Conservation (phyloP, 2,329 filamentous ascomycete genomes). For the Xenosphaeropsis pyriputrescens region DNA sequence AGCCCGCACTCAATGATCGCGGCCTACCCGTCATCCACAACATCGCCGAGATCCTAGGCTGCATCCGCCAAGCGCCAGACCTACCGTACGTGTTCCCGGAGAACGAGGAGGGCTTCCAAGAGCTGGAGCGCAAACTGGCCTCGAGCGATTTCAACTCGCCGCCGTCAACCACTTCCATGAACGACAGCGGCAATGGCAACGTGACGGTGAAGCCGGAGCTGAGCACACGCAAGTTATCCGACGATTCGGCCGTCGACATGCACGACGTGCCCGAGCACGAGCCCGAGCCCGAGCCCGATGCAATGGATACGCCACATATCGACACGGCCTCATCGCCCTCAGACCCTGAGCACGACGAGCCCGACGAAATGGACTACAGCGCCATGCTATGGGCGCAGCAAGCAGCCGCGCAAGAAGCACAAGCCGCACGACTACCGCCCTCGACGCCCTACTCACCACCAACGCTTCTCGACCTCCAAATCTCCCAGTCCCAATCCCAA, state of each 20-base stretch:
- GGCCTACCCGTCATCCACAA: constrained; percentile 50
- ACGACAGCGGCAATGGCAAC: no score
- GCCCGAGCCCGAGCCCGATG: background rate
- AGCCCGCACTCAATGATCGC: constrained; percentile 47
- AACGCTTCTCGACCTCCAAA: background rate
- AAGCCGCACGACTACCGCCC: background rate
- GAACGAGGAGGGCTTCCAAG: constrained; percentile 40
- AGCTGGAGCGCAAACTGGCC: constrained; percentile 39
- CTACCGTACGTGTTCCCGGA: constrained; percentile 45
- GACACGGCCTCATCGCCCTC: constrained; percentile 7
- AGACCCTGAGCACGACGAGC: constrained; percentile 13
- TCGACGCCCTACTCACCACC: constrained; percentile 2
- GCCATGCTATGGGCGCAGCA: constrained; percentile 9
- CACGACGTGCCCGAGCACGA: background rate
- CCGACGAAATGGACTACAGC: constrained; percentile 10
- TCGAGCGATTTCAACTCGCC: constrained; percentile 3
- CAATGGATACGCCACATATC: no score
- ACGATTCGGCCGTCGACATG: background rate
- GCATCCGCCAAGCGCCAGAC: constrained; percentile 47
- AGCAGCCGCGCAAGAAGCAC: constrained; percentile 5
- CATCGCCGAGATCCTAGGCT: constrained; percentile 48
- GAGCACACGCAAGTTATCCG: background rate
- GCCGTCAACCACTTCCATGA: no score
- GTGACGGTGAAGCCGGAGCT: background rate
- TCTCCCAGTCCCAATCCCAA: background rate